Base-by-base conservation (phyloP, 2,329 filamentous ascomycete species). In the Kalmusia sp. region DNA sequence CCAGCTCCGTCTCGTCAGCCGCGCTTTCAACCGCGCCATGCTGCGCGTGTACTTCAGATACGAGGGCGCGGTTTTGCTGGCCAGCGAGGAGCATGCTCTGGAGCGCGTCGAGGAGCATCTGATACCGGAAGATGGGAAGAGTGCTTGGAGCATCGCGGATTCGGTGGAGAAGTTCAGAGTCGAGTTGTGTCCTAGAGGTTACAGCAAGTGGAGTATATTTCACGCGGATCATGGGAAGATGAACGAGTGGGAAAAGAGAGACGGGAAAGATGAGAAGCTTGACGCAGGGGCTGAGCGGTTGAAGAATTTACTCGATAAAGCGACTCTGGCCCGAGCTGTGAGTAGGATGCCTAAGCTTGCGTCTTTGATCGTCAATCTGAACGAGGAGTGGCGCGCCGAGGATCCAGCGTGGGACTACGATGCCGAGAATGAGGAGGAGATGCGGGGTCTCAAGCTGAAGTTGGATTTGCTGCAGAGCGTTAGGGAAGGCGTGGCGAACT, bases 1-100 rank as follows among this genome's bases (percentile, higher is more conserved):
- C 17, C 15, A 44, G 12, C 27, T 44, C 6, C 40, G 40, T 22
- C 40, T 44, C 7, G 40, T 44, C 17, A 44, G 19, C 9, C 40
- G 28, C 15, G 40, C 40, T 31, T 44, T 44, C 17, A 44, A 44
- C n/a, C 40, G 40, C 19, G 40, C 40, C 15, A 44, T 44, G 17
- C 11, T 44, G 5, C 40, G 40, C 24, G 25, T 44, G 17, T 44
- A 44, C 17, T 21, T 21, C 28, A 44, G 22, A 28, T 31, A 33
- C 28, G 15, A 22, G 9, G 28, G 40, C 17, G 15, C 22, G 9
- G 27, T 19, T 21, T n/a, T 44, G 4, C 11, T 6, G 7, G 27
- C 40, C 15, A 24, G 11, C 27, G 17, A 44, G 11, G 28, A 33
- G n/a, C 21, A 31, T n/a, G 8, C 15, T 8, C 8, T 44, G 17